A percentile compares a stretch with the other conserved stretches of the same genome.
These are phyloP conservation scores for Lonicera japonica DNA, from an alignment of 129 eudicot genomes.

Conservation along the genomic window DNA sequence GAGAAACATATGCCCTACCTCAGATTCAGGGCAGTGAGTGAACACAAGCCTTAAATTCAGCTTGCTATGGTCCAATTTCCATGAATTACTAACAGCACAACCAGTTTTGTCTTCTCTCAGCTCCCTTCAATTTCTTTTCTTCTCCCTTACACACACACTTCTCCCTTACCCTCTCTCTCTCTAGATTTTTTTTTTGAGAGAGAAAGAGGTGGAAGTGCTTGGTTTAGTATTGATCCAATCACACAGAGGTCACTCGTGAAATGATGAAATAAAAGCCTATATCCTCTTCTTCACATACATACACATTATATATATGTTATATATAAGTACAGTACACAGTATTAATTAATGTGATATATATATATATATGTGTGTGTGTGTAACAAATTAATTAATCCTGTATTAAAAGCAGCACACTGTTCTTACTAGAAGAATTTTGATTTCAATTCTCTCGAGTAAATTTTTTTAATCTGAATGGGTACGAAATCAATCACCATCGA, in stretches of 20 bases:
- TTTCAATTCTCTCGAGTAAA: too few relatives aligned
- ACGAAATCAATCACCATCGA: too few relatives aligned
- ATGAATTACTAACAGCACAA: slow-evolving; percentile 16
- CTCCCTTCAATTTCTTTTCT: neutral
- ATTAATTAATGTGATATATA: too few relatives aligned
- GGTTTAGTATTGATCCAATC: neutral
- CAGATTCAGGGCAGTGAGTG: slow-evolving; percentile 10
- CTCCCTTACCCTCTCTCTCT: neutral
- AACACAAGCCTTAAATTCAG: slow-evolving; percentile 21
- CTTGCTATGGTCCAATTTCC: slow-evolving; percentile 26
- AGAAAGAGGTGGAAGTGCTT: neutral
- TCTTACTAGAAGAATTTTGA: too few relatives aligned
- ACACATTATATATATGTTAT: neutral
- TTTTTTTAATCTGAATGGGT: too few relatives aligned
- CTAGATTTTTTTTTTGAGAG: neutral
- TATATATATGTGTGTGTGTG: neutral
- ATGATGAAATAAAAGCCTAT: neutral
- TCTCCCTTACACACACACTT: neutral
- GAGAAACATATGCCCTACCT: slow-evolving; percentile 16
- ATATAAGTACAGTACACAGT: too few relatives aligned
- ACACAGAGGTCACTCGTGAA: neutral
- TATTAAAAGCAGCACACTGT: too few relatives aligned
- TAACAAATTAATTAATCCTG: too few relatives aligned
- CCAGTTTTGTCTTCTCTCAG: slow-evolving; percentile 7
- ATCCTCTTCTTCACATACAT: neutral